Evolutionary conservation across 352 stramenopile species (phyloP).

Genomic region (Phytopythium oedochilum): DNA sequence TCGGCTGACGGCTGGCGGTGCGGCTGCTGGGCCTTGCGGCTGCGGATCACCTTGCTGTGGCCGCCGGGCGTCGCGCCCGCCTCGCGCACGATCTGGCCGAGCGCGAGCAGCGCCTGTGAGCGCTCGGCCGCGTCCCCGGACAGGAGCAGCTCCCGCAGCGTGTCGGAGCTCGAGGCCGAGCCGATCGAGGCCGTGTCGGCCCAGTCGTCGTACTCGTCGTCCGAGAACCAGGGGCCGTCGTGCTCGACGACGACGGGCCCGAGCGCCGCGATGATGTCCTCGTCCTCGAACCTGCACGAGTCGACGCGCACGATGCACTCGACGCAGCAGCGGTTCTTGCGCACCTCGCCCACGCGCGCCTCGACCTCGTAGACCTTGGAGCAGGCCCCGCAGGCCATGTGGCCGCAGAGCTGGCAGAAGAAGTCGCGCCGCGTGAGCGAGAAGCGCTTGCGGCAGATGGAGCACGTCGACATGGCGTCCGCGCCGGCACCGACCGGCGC

Average conservation of each 20-base stretch:
- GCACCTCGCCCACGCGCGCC: slow-evolving; percentile 28
- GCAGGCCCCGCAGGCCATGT: slow-evolving; percentile 48
- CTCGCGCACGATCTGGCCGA: slow-evolving; percentile 22
- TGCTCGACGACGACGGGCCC: slow-evolving; percentile 37
- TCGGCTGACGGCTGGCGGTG: background rate
- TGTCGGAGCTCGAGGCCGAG: slow-evolving; percentile 11
- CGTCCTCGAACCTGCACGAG: slow-evolving; percentile 51
- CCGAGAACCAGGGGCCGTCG: slow-evolving; percentile 24
- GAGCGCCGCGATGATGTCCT: slow-evolving; percentile 44
- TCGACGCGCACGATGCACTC: slow-evolving; percentile 52
- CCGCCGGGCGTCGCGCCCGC: background rate
- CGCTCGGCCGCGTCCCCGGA: slow-evolving; percentile 26
- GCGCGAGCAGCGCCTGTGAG: slow-evolving; percentile 27
- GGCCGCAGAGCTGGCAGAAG: slow-evolving; percentile 53
- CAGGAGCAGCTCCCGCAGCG: slow-evolving; percentile 19
- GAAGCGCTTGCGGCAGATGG: slow-evolving; percentile 40
- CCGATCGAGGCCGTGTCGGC: slow-evolving; percentile 16
- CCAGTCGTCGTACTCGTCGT: slow-evolving; percentile 21
- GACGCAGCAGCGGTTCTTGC: slow-evolving; percentile 48
- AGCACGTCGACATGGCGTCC: slow-evolving; percentile 17
- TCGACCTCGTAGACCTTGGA: slow-evolving; percentile 56
- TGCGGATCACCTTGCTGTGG: slow-evolving; percentile 5
- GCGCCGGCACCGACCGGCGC: slow-evolving; percentile 7
- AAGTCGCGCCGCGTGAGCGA: slow-evolving; percentile 38
- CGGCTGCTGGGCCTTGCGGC: slow-evolving; percentile 10